Evolutionary conservation across 2,329 filamentous ascomycete species (phyloP).

Genomic region (Ceratocystis cacaofunesta): DNA sequence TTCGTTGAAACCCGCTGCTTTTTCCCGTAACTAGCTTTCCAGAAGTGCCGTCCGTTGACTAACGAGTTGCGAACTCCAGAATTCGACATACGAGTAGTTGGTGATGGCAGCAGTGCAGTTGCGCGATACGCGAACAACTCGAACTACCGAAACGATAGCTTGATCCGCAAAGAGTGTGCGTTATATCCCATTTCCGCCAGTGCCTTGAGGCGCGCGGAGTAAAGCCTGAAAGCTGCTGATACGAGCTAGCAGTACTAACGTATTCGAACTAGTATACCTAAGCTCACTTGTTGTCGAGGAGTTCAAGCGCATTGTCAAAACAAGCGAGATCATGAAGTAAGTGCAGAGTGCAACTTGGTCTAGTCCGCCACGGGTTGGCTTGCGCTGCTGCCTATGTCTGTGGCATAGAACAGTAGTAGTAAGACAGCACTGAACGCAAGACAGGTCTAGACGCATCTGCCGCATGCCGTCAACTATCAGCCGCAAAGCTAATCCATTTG

Average conservation of each 20-base stretch:
- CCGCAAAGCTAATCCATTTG: not conserved
- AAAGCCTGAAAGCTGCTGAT: not conserved
- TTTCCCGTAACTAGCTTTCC: not conserved
- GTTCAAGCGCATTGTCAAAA: constrained; percentile 93
- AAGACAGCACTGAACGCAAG: too few species aligned
- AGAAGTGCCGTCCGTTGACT: constrained; percentile 10
- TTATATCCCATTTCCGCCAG: constrained; percentile 13
- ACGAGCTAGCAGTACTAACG: not conserved
- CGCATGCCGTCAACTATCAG: not conserved
- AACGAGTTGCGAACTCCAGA: constrained; percentile 37
- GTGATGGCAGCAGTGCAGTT: constrained; percentile 83
- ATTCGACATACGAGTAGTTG: constrained; percentile 87
- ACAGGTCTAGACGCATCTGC: not conserved
- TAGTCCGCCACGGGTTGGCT: too few species aligned
- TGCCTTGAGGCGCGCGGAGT: not conserved
- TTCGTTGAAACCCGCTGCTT: constrained; percentile 27
- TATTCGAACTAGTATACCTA: constrained; percentile 64
- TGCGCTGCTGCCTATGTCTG: not conserved
- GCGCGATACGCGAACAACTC: constrained; percentile 98
- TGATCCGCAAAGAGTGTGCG: constrained; percentile 98
- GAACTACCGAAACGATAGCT: constrained; percentile 95
- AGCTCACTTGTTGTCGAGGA: constrained; percentile 81
- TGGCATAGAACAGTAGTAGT: too few species aligned
- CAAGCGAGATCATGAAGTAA: constrained; percentile 94
- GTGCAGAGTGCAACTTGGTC: constrained; percentile 18